These are phyloP conservation scores for Starmerella khaoyaiensis DNA, from an alignment of 805 yeast genomes.

Conservation along the genomic window DNA sequence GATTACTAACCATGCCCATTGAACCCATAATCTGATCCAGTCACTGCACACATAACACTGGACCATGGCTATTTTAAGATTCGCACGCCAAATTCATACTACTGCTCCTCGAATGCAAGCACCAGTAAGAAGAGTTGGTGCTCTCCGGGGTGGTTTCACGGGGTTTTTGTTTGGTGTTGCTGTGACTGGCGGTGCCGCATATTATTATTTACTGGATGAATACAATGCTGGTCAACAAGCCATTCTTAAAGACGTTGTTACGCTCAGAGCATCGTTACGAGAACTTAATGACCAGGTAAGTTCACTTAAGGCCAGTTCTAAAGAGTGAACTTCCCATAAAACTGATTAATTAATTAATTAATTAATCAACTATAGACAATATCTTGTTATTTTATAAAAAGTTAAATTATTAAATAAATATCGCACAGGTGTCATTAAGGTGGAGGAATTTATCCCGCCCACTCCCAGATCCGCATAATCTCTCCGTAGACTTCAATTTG, in stretches of 20 bases:
- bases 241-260: constrained; percentile 59
- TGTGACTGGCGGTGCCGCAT: constrained; percentile 59
- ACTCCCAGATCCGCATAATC: constrained; percentile 76
- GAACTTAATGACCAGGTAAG: constrained; percentile 58
- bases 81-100: constrained; percentile 1
- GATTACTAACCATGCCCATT: too few species aligned
- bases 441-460: constrained; percentile 43
- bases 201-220: constrained; percentile 65
- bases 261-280: constrained; percentile 54
- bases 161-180: constrained; percentile 74
- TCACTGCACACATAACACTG: too few species aligned
- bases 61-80: too few species aligned
- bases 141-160: constrained; percentile 35
- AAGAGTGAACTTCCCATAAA: constrained; percentile 2
- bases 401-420: background rate
- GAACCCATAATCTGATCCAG: too few species aligned
- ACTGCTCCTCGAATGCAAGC: constrained; percentile 3
- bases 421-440: too few species aligned
- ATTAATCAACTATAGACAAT: background rate
- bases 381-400: background rate
- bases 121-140: constrained; percentile 18
- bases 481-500: constrained; percentile 74
- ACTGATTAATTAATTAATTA: background rate
- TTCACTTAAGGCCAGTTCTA: constrained; percentile 35
- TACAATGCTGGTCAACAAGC: constrained; percentile 61